phyloP scores from a whole-genome alignment of 495 filamentous ascomycete genomes.

The Mytilinidion resinicola region DNA sequence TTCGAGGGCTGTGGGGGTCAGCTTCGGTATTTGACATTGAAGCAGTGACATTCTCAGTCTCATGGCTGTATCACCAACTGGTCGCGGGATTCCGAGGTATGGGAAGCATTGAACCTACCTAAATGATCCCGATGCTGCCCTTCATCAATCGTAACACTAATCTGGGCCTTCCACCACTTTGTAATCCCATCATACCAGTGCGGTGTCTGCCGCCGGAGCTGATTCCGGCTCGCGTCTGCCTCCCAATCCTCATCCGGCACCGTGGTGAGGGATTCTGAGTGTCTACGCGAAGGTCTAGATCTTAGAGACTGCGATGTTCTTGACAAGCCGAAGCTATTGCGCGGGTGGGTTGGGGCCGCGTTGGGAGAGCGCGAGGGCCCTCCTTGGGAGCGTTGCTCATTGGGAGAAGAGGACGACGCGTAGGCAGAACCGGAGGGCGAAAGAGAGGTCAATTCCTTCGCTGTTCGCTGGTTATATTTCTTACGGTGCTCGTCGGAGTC shows the following conservation, averaged over 20 bases:
- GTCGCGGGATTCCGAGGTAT: too few relatives aligned
- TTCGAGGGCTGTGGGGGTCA: constrained; percentile 57
- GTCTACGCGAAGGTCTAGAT: background rate
- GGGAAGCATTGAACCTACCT: constrained; percentile 39
- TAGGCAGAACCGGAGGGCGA: background rate
- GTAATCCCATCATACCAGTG: constrained; percentile 32
- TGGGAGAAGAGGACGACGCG: background rate
- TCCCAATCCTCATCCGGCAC: constrained; percentile 9
- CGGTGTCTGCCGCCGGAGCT: constrained; percentile 20
- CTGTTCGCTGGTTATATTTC: constrained; percentile 11
- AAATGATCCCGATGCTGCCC: constrained; percentile 47
- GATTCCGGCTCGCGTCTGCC: constrained; percentile 10
- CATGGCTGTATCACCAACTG: background rate
- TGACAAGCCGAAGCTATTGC: background rate
- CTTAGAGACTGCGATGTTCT: background rate
- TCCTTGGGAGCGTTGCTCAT: background rate
- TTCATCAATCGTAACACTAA: constrained; percentile 41
- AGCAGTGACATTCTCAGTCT: background rate
- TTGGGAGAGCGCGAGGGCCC: background rate
- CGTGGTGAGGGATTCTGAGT: constrained; percentile 3
- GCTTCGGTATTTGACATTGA: too few relatives aligned
- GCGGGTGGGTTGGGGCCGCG: background rate
- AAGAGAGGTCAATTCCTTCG: constrained; percentile 17
- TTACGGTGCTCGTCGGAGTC: constrained; percentile 17
- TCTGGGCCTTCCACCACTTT: constrained; percentile 42